Evolutionary conservation across 352 stramenopile species (phyloP).

Genomic region (Globisporangium abappressorium): DNA sequence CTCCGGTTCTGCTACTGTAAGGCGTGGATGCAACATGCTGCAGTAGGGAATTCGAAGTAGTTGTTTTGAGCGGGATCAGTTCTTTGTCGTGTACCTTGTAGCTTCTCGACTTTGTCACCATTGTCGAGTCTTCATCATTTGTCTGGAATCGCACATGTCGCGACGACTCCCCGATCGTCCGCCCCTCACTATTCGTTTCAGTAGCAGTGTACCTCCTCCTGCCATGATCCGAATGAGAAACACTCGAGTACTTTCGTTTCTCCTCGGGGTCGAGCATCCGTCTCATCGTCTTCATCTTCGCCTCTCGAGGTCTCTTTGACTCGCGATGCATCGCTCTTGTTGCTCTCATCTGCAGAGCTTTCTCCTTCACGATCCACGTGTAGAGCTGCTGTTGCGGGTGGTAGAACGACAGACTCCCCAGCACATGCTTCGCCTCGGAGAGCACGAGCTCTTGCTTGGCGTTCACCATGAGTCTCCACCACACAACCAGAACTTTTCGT

Average conservation of each 20-base stretch:
- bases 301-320: conserved; percentile 2
- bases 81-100: neutral
- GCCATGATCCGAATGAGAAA: neutral
- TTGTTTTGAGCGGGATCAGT: neutral
- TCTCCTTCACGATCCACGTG: conserved; percentile 14
- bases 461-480: conserved; percentile 48
- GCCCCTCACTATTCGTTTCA: neutral
- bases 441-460: conserved; percentile 52
- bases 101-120: neutral
- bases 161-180: too few relatives aligned
- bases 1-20: neutral
- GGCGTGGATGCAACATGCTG: neutral
- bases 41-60: neutral
- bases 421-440: conserved; percentile 30
- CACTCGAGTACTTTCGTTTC: conserved; percentile 23
- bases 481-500: conserved; percentile 23
- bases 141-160: neutral
- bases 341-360: neutral
- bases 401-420: conserved; percentile 39
- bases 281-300: conserved; percentile 24
- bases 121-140: neutral
- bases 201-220: too few relatives aligned
- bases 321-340: neutral
- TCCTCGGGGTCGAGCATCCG: conserved; percentile 38
- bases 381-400: conserved; percentile 28